These are phyloP conservation scores for Hippophae tibetana DNA, from an alignment of 306 rosid genomes.

Conservation along the genomic window DNA sequence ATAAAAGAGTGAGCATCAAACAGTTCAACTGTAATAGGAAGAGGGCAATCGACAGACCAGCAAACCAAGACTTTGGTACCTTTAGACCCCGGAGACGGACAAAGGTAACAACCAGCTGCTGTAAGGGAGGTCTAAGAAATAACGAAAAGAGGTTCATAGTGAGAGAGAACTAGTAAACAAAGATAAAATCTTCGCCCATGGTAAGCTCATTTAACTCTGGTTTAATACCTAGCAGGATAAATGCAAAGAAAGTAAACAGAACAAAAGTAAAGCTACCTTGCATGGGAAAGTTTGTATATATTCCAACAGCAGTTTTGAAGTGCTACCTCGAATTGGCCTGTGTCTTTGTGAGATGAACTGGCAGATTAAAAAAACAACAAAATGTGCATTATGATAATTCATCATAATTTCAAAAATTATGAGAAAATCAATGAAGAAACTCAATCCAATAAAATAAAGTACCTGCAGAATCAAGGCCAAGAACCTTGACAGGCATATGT, in stretches of 20 bases:
- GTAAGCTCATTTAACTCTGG: neutral
- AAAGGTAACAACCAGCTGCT: constrained; percentile 86
- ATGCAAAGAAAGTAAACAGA: neutral
- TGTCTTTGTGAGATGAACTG: constrained; percentile 90
- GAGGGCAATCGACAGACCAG: constrained; percentile 51
- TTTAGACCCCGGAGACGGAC: constrained; percentile 81
- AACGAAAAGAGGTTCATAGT: neutral
- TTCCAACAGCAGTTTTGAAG: constrained; percentile 56
- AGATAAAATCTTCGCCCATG: neutral
- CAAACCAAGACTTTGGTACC: constrained; percentile 68
- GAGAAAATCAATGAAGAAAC: constrained; percentile 2
- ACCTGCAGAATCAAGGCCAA: constrained; percentile 66
- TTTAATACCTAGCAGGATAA: neutral
- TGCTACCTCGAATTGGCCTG: constrained; percentile 67
- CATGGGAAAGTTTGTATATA: constrained; percentile 59
- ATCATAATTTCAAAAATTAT: neutral
- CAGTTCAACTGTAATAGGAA: constrained; percentile 45
- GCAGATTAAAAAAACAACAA: constrained; percentile 19
- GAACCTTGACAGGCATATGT: constrained; percentile 59
- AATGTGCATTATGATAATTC: constrained; percentile 7
- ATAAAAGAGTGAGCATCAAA: constrained; percentile 19
- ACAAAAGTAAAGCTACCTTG: constrained; percentile 46
- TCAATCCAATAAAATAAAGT: constrained; percentile 8
- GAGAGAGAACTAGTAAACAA: neutral
- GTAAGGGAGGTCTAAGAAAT: constrained; percentile 61